Conservation (phyloP, 345 rosid genomes). For the Salix caprea region DNA sequence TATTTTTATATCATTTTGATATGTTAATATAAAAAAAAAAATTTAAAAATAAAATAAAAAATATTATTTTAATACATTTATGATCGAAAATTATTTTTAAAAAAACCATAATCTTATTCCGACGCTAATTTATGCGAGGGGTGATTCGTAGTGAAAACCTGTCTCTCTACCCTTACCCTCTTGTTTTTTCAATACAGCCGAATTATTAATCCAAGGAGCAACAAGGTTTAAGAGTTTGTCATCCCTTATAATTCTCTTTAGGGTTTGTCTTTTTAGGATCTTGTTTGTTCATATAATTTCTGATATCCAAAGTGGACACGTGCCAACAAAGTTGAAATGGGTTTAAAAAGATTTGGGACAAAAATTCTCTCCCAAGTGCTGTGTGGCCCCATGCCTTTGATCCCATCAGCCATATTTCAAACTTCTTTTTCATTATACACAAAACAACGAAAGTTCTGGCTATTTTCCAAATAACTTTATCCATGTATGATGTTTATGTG, state of each 20-base stretch:
- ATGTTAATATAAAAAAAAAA: too few relatives aligned
- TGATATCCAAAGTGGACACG: slow-evolving; percentile 5
- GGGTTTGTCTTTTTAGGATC: slow-evolving; percentile 30
- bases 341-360: slow-evolving; percentile 32
- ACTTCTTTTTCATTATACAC: slow-evolving; percentile 12
- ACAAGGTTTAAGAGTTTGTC: slow-evolving; percentile 27
- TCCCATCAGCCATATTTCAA: slow-evolving; percentile 13
- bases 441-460: slow-evolving; percentile 10
- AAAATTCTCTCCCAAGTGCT: slow-evolving; percentile 23
- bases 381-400: slow-evolving; percentile 25
- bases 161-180: slow-evolving; percentile 21
- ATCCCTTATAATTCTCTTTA: background rate
- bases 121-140: background rate
- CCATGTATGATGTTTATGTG: background rate
- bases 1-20: too few relatives aligned
- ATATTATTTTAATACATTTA: too few relatives aligned
- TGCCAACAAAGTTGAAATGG: background rate
- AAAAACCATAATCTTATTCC: too few relatives aligned
- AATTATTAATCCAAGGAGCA: background rate
- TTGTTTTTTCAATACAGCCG: background rate
- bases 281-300: slow-evolving; percentile 16
- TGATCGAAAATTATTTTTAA: too few relatives aligned
- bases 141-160: slow-evolving; percentile 13
- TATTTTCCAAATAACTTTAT: slow-evolving; percentile 23
- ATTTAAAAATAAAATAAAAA: too few relatives aligned